Conservation (phyloP, 2,329 filamentous ascomycete species). For the Ploettnerulaceae sp. region DNA sequence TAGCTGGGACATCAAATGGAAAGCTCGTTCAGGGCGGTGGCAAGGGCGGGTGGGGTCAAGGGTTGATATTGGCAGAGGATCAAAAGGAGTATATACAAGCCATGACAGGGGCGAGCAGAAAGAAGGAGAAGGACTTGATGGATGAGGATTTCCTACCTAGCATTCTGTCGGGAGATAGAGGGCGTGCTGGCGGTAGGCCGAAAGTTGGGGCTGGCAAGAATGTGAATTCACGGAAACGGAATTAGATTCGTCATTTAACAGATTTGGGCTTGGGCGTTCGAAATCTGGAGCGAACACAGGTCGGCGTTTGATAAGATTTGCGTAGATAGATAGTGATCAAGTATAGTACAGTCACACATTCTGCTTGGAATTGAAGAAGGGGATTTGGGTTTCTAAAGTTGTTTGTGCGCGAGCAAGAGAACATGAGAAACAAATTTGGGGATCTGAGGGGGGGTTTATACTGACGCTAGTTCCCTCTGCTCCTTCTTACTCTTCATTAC, state of each 20-base stretch:
- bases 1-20: constrained; percentile 74
- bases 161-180: constrained; percentile 76
- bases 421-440: too few species aligned
- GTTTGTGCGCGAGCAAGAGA: too few species aligned
- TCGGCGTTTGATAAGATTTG: background rate
- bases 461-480: too few species aligned
- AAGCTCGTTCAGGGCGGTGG: constrained; percentile 66
- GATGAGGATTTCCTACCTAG: constrained; percentile 88
- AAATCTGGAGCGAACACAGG: constrained; percentile 14
- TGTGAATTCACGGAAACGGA: constrained; percentile 72
- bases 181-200: constrained; percentile 58
- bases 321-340: constrained; percentile 11
- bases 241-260: constrained; percentile 30
- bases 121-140: constrained; percentile 78
- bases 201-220: constrained; percentile 81
- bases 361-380: too few species aligned
- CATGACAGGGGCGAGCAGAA: constrained; percentile 57
- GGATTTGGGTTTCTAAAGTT: too few species aligned
- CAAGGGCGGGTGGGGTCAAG: constrained; percentile 79
- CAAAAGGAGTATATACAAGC: constrained; percentile 84
- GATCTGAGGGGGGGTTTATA: too few species aligned
- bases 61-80: constrained; percentile 84
- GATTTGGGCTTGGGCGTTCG: constrained; percentile 8
- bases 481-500: too few species aligned
- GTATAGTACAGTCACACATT: too few species aligned